Evolutionary conservation across 202 grass and related monocot species (phyloP).

Genomic region (Miscanthus sacchariflorus): DNA sequence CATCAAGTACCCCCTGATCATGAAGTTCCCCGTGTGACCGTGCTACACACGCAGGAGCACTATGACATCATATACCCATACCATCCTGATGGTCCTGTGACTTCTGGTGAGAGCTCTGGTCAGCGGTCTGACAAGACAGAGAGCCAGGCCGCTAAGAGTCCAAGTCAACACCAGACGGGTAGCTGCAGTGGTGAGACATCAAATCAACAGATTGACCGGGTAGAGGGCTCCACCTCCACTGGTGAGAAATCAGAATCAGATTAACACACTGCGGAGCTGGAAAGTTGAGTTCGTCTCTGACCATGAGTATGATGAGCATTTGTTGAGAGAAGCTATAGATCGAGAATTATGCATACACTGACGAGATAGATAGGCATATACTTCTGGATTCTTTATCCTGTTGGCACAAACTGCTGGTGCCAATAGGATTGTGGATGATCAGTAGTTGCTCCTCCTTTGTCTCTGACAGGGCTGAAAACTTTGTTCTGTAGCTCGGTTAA

Average conservation of each 20-base stretch:
- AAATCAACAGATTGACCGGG: neutral
- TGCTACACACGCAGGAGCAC: conserved; percentile 32
- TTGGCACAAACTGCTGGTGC: conserved; percentile 1
- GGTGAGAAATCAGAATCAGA: neutral
- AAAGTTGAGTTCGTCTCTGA: neutral
- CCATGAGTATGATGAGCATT: conserved; percentile 3
- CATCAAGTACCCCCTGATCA: neutral
- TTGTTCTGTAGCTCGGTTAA: neutral
- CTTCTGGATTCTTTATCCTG: conserved; percentile 30
- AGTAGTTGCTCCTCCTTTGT: neutral
- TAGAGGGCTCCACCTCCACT: conserved; percentile 17
- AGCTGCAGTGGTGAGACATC: neutral
- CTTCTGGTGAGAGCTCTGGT: conserved; percentile 5
- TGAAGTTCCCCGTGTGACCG: conserved; percentile 34
- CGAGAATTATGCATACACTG: conserved; percentile 21
- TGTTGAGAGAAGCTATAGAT: conserved; percentile 22
- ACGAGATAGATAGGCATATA: conserved; percentile 20
- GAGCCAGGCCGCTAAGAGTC: neutral
- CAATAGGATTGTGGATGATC: conserved; percentile 20
- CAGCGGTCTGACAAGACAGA: neutral
- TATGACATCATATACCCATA: conserved; percentile 53
- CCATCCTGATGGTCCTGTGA: neutral
- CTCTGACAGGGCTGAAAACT: neutral
- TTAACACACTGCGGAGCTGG: neutral
- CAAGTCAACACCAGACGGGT: neutral